A percentile compares a stretch with the other conserved stretches of the same genome.
phyloP scores from a whole-genome alignment of 805 yeast genomes.

The Kockiozyma suomiensis region DNA sequence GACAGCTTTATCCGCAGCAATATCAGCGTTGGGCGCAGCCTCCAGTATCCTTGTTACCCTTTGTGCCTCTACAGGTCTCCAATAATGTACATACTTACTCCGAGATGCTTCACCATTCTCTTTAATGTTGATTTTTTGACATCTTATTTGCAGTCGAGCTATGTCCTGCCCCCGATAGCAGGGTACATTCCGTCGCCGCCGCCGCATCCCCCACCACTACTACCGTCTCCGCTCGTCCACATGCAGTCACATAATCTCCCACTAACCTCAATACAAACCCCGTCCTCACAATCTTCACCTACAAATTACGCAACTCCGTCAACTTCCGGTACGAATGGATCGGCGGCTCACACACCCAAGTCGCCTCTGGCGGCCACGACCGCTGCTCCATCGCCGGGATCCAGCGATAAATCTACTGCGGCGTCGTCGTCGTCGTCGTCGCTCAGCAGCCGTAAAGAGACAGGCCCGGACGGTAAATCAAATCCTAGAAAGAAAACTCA shows the following conservation, averaged over 20 bases:
- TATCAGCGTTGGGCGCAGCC: not conserved
- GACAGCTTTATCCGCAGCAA: not conserved
- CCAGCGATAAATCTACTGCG: not conserved
- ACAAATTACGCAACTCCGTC: not conserved
- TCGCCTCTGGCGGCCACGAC: not conserved
- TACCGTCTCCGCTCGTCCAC: conserved; percentile 1
- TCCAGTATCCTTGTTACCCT: not conserved
- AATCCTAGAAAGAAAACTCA: conserved; percentile 9
- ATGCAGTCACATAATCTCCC: not conserved
- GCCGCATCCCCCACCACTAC: not conserved
- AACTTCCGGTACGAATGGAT: not conserved
- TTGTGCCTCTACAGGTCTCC: not conserved
- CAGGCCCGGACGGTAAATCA: not conserved
- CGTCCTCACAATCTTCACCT: not conserved
- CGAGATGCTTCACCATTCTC: not conserved
- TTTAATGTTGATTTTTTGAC: not conserved
- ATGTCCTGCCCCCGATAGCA: not conserved
- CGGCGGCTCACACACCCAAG: not conserved
- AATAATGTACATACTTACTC: not conserved
- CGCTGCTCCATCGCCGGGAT: not conserved
- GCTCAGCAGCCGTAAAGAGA: not conserved
- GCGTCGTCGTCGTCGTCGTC: not conserved
- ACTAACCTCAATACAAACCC: not conserved
- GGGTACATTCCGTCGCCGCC: not conserved
- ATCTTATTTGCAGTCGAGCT: not conserved